Conservation (phyloP, 1,284 basidiomycete genomes). For the Naganishia cerealis region DNA sequence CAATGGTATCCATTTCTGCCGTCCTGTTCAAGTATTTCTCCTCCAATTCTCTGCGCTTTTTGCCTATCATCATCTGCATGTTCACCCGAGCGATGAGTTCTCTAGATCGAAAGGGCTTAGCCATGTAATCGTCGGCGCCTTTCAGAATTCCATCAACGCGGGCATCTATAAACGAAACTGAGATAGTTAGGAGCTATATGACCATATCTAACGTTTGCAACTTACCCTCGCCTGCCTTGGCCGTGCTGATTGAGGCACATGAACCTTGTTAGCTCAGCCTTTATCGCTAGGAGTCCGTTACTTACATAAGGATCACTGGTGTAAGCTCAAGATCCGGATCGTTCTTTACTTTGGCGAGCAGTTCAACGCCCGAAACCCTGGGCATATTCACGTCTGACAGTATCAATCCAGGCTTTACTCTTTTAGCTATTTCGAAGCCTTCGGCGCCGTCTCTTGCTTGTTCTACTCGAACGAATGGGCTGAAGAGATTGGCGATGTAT, state of each 20-base stretch:
- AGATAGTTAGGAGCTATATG: neutral
- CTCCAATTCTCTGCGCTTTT: constrained; percentile 46
- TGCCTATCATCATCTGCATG: constrained; percentile 50
- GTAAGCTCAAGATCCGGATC: constrained; percentile 35
- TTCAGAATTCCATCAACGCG: constrained; percentile 49
- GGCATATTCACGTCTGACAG: constrained; percentile 57
- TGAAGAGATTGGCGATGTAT: constrained; percentile 50
- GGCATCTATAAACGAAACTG: constrained; percentile 11
- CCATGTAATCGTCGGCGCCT: constrained; percentile 54
- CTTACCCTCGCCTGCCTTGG: constrained; percentile 41
- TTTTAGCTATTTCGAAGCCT: constrained; percentile 47
- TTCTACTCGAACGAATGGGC: constrained; percentile 52
- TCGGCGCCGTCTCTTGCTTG: constrained; percentile 54
- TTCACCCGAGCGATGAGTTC: constrained; percentile 56
- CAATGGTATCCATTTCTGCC: constrained; percentile 46
- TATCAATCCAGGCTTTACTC: constrained; percentile 47
- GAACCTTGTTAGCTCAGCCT: neutral
- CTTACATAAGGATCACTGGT: constrained; percentile 44
- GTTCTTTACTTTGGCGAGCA: constrained; percentile 15
- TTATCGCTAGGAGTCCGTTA: neutral
- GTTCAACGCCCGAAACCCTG: constrained; percentile 36
- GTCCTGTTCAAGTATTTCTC: constrained; percentile 46
- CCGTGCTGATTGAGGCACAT: constrained; percentile 18
- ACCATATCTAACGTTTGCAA: neutral
- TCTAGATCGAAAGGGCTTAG: constrained; percentile 50